These are phyloP conservation scores for Dryas alaskensis DNA, from an alignment of 306 rosid species.

Conservation along the genomic window DNA sequence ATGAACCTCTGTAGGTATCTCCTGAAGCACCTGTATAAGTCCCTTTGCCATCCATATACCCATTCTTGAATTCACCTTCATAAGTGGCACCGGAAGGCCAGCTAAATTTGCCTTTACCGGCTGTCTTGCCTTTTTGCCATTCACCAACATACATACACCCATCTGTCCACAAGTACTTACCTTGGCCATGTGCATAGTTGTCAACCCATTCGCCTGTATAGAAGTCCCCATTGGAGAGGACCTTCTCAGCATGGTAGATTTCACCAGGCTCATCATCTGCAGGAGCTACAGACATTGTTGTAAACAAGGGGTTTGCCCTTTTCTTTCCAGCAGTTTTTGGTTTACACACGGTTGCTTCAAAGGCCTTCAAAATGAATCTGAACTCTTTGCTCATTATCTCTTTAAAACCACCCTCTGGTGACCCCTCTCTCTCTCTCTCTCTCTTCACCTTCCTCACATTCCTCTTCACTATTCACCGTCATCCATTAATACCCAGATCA, in stretches of 20 bases:
- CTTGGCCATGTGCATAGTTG: constrained; percentile 63
- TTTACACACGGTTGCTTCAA: constrained; percentile 68
- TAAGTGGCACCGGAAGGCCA: constrained; percentile 96
- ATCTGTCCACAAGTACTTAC: constrained; percentile 81
- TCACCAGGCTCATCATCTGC: constrained; percentile 71
- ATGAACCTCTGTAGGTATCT: constrained; percentile 68
- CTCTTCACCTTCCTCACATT: constrained; percentile 38
- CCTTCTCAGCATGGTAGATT: constrained; percentile 47
- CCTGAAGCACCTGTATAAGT: constrained; percentile 70
- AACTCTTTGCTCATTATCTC: constrained; percentile 76
- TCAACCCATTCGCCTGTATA: constrained; percentile 75
- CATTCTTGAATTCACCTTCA: constrained; percentile 76
- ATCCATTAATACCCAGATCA: constrained; percentile 34
- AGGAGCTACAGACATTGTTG: constrained; percentile 80
- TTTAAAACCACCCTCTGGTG: constrained; percentile 9
- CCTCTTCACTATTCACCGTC: background rate
- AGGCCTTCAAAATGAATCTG: constrained; percentile 50
- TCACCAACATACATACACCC: constrained; percentile 93
- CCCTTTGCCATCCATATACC: constrained; percentile 78
- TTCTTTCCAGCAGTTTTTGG: constrained; percentile 57
- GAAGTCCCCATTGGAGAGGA: constrained; percentile 65
- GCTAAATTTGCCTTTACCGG: constrained; percentile 77
- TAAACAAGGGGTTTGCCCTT: constrained; percentile 52
- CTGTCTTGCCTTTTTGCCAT: constrained; percentile 62
- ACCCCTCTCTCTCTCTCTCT: constrained; percentile 11